Evolutionary conservation across 768 basidiomycete species (phyloP), one percentile per base, ranked within the genome.

Genomic region (Trametopsis cervina): DNA sequence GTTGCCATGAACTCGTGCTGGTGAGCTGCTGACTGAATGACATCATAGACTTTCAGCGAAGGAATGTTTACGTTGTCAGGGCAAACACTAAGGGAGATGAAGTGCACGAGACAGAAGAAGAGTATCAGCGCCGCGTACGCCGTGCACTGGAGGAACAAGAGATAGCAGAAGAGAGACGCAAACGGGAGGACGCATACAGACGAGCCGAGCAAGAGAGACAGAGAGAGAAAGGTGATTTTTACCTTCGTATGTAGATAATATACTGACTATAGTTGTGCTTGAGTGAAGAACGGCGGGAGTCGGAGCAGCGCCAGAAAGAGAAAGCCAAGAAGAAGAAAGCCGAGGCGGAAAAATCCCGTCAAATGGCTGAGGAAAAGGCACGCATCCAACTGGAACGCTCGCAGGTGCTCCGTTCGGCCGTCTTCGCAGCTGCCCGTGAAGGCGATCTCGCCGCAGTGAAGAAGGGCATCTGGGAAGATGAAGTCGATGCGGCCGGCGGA

Each of bases 401-500:
- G 24, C 87, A 89, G 57, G 63, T 57, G 23, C 66, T 68, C 39
- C 78, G 87, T 46, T 83, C 83, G 13, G 69, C 68, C 25, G 72
- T 79, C 23, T 89, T 90, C 62, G 67, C 73, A 13, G 83, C 84
- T 21, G 83, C 84, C 40, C 77, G 85, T 15, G 60, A 65, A 13
- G 74, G 77, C 10, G 69, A 85, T 27, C 57, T 63, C 15, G 72
- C 64, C 6, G 64, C 63, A 42, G 85, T 87, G 44, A 80, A 77
- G 66, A 75, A 77, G 53, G 79, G 78, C 23, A 64, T 88, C 18
- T 85, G 77, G 75, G 84, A 85, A 66, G 74, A 83, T 39, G 51
- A 53, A 6, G 82, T 89, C 48, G 84, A 87, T 62, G 80, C 83
- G 35, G 71, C 78, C 7, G 86, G 85, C 41, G 81, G 83, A 24